Evolutionary conservation across 1,284 basidiomycete genomes (phyloP), one percentile per base, ranked within the genome.

Genomic region (Boletus semigastroideus): DNA sequence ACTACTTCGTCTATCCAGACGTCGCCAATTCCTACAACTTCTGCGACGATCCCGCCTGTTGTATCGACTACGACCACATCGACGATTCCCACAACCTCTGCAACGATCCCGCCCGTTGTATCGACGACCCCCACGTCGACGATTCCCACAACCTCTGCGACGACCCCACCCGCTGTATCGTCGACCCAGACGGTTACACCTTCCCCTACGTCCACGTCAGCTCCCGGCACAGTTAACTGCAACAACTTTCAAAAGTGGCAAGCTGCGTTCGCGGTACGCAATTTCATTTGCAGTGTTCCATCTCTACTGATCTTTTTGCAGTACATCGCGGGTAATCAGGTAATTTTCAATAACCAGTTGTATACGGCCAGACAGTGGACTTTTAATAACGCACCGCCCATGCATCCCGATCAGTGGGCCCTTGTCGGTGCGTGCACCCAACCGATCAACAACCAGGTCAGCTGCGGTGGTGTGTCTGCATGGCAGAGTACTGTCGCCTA

Each of bases 351-450:
- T 13, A 30, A 40, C 1, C 54, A 63, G 1, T 10, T 70, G 27
- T 69, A 22, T 30, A 61, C 59, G 1, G 64, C 64, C 5, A 58
- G 5, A 5, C 68, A 70, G 7, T 70, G 64, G 68, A 64, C 55
- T 0, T 70, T 48, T 3, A 48, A 69, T 36, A 67, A 60, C 1
- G 42, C 44, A 0, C 68, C 64, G 0, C 39, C 51, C 0, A 1
- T 42, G 0, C 60, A 61, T 16, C 10, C 49, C 5, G 67, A 58
- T 4, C 62, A 65, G n/a, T 69, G 67, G 66, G 20, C 12, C 0
- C 1, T 33, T 1, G 36, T 5, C 5, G 59, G 56, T 1, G 25
- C 11, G 3, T 65, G 63, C 5, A 3, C 28, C 5, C 64, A 53
- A 48, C 64, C 64, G 8, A 37, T 67, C 6, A 50, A 36, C 19